Conservation (phyloP, 2,329 filamentous ascomycete genomes). For the Colletotrichum sp. region DNA sequence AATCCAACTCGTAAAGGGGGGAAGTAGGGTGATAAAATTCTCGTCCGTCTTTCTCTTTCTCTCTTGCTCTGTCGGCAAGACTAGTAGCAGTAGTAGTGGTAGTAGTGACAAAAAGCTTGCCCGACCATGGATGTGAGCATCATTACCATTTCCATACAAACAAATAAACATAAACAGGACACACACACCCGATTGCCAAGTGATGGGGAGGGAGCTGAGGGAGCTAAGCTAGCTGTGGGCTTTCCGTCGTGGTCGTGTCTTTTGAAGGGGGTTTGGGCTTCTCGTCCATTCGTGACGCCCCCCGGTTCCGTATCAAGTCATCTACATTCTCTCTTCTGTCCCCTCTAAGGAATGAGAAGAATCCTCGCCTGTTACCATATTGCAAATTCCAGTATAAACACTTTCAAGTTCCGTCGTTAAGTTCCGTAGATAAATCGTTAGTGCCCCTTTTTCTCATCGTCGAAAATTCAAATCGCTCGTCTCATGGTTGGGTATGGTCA, state of each 20-base stretch:
- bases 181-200: conserved; percentile 15
- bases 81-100: neutral
- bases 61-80: neutral
- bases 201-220: neutral
- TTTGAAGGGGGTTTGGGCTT: neutral
- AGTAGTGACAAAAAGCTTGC: neutral
- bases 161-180: conserved; percentile 10
- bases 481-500: neutral
- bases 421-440: conserved; percentile 13
- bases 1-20: conserved; percentile 1
- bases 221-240: conserved; percentile 8
- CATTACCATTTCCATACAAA: conserved; percentile 14
- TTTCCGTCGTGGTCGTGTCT: conserved; percentile 5
- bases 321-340: conserved; percentile 10
- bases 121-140: neutral
- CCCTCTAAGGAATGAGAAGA: conserved; percentile 15
- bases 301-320: conserved; percentile 15
- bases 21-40: neutral
- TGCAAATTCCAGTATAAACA: neutral
- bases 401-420: conserved; percentile 14
- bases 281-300: neutral
- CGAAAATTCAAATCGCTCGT: neutral
- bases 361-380: neutral
- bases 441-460: neutral
- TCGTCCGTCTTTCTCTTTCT: neutral